Percentiles rank a stretch among this genome's conserved stretches.
Conservation (phyloP, 2,329 filamentous ascomycete species). For the Cladosporium colombiae region DNA sequence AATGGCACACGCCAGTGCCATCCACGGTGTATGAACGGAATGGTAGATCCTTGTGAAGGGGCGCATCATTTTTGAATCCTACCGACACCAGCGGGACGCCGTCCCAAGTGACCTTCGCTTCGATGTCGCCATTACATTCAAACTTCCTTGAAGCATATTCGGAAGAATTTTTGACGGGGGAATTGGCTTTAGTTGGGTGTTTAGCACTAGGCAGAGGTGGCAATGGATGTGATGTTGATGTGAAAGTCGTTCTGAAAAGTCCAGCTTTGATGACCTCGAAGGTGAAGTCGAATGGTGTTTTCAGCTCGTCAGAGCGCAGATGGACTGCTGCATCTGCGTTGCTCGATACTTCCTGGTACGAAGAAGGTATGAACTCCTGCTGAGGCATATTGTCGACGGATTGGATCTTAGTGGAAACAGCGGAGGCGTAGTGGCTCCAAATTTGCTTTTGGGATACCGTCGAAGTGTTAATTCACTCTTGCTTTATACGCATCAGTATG, state of each 20-base stretch:
- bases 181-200: constrained; percentile 43
- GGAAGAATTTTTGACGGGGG: constrained; percentile 1
- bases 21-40: constrained; percentile 67
- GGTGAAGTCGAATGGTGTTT: constrained; percentile 54
- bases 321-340: constrained; percentile 37
- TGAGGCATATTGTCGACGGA: constrained; percentile 45
- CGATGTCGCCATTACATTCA: constrained; percentile 39
- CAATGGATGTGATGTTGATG: constrained; percentile 61
- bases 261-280: constrained; percentile 65
- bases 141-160: constrained; percentile 1
- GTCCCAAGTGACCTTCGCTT: constrained; percentile 61
- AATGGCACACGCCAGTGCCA: constrained; percentile 63
- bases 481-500: constrained; percentile 13
- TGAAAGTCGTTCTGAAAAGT: constrained; percentile 69
- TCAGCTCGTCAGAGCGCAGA: constrained; percentile 47
- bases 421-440: neutral
- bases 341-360: constrained; percentile 35
- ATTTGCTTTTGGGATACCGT: neutral
- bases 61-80: constrained; percentile 51
- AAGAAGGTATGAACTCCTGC: constrained; percentile 46
- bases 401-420: neutral
- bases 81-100: constrained; percentile 61
- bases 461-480: neutral
- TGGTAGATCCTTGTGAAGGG: constrained; percentile 63
- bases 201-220: constrained; percentile 65